These are phyloP conservation scores for Tritrichomonas musculus DNA, from an alignment of 208 protist genomes.

Conservation along the genomic window DNA sequence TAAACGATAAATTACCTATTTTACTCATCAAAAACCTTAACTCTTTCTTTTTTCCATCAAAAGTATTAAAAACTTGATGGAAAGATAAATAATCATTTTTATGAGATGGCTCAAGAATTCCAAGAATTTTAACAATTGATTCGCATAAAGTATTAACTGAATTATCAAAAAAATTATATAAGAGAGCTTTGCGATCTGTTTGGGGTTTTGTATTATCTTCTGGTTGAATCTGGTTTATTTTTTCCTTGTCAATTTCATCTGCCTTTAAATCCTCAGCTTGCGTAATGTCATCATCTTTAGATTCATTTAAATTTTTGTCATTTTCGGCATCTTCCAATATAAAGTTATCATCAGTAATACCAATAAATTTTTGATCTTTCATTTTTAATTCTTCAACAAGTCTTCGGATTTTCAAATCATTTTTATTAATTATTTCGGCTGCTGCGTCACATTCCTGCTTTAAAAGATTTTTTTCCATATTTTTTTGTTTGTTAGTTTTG, in stretches of 20 bases:
- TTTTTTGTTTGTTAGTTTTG: background rate
- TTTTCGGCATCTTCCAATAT: background rate
- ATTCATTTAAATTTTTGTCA: too few species aligned
- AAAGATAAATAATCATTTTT: background rate
- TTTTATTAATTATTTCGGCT: background rate
- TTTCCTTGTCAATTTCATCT: too few species aligned
- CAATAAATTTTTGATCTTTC: background rate
- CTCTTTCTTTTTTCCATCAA: constrained; percentile 13
- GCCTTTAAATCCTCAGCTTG: background rate
- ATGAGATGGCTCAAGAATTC: background rate
- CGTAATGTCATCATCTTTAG: too few species aligned
- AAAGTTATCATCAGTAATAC: background rate
- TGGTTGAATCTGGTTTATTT: background rate
- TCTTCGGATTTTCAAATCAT: background rate
- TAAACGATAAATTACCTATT: background rate
- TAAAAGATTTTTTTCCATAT: constrained; percentile 11
- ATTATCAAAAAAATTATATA: constrained; percentile 8
- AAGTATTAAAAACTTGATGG: constrained; percentile 1
- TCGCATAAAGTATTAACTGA: background rate
- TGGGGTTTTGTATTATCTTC: background rate
- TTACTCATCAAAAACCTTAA: background rate
- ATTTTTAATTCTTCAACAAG: background rate
- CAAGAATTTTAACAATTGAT: background rate
- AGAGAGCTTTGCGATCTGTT: background rate
- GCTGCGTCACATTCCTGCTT: background rate